Evolutionary conservation across 805 yeast genomes (phyloP).

Genomic region (Zygosaccharomyces kombuchaensis): DNA sequence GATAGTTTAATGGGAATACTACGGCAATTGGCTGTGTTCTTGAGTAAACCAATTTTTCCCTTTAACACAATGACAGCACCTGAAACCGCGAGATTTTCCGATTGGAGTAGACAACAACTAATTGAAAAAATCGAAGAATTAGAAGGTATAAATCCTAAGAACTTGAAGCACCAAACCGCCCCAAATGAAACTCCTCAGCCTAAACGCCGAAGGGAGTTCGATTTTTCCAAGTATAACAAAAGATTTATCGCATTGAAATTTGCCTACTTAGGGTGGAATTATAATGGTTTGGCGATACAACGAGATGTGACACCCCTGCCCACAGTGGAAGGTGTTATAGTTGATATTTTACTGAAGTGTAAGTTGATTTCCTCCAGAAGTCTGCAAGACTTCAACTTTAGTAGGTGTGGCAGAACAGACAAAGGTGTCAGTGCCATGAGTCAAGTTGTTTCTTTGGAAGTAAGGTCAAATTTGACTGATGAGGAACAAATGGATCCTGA

Average conservation of each 20-base stretch:
- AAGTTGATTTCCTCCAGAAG: constrained; percentile 58
- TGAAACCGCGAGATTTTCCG: constrained; percentile 40
- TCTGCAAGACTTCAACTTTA: constrained; percentile 63
- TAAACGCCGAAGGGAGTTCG: constrained; percentile 47
- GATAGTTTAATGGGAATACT: constrained; percentile 7
- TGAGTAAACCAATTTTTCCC: neutral
- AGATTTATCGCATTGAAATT: constrained; percentile 77
- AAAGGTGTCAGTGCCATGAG: constrained; percentile 96
- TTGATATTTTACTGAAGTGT: constrained; percentile 67
- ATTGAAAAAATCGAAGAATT: constrained; percentile 52
- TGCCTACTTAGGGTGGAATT: constrained; percentile 91
- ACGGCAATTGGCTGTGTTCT: constrained; percentile 4
- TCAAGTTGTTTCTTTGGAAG: constrained; percentile 78
- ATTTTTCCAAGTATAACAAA: constrained; percentile 56
- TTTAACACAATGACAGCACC: constrained; percentile 1
- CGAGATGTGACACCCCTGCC: constrained; percentile 71
- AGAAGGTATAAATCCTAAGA: constrained; percentile 36
- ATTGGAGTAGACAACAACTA: constrained; percentile 65
- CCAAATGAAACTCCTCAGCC: constrained; percentile 16
- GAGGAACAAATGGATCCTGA: constrained; percentile 58
- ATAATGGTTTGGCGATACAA: constrained; percentile 86
- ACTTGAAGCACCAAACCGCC: neutral
- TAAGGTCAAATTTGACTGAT: constrained; percentile 60
- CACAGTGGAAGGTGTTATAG: constrained; percentile 75
- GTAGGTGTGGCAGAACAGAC: constrained; percentile 94